Evolutionary conservation across 768 basidiomycete species (phyloP).

Genomic region (Tremella fuciformis): DNA sequence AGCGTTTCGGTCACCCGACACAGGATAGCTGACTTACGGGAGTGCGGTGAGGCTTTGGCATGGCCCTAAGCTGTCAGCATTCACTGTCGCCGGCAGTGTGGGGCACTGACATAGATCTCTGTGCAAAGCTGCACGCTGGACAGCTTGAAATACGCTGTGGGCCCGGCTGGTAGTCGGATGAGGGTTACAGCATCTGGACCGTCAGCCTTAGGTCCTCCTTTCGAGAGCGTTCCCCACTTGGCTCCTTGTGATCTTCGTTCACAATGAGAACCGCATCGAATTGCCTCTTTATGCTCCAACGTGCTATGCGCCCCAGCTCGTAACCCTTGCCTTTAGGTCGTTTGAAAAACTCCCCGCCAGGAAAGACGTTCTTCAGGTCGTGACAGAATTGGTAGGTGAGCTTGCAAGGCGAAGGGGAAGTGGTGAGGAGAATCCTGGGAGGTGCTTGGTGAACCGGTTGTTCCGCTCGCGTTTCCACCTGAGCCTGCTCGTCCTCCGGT

Average conservation of each 20-base stretch:
- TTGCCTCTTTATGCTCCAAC: slow-evolving; percentile 85
- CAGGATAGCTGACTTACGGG: slow-evolving; percentile 55
- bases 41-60: slow-evolving; percentile 84
- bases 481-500: slow-evolving; percentile 24
- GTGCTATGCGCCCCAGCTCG: slow-evolving; percentile 83
- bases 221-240: slow-evolving; percentile 62
- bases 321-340: slow-evolving; percentile 85
- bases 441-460: slow-evolving; percentile 54
- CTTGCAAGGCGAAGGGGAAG: slow-evolving; percentile 82
- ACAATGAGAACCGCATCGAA: slow-evolving; percentile 88
- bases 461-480: slow-evolving; percentile 23
- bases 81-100: background rate
- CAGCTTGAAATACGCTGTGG: slow-evolving; percentile 92
- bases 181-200: slow-evolving; percentile 82
- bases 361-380: slow-evolving; percentile 82
- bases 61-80: slow-evolving; percentile 58
- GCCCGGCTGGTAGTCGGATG: slow-evolving; percentile 83
- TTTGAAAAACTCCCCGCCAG: slow-evolving; percentile 83
- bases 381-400: slow-evolving; percentile 88
- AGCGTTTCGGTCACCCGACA: slow-evolving; percentile 5
- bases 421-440: slow-evolving; percentile 87
- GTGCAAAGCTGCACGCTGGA: slow-evolving; percentile 80
- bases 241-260: slow-evolving; percentile 91
- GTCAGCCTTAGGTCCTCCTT: slow-evolving; percentile 7
- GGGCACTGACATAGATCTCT: slow-evolving; percentile 60